phyloP scores from a whole-genome alignment of 257 asterid species.

The Mitragyna speciosa region DNA sequence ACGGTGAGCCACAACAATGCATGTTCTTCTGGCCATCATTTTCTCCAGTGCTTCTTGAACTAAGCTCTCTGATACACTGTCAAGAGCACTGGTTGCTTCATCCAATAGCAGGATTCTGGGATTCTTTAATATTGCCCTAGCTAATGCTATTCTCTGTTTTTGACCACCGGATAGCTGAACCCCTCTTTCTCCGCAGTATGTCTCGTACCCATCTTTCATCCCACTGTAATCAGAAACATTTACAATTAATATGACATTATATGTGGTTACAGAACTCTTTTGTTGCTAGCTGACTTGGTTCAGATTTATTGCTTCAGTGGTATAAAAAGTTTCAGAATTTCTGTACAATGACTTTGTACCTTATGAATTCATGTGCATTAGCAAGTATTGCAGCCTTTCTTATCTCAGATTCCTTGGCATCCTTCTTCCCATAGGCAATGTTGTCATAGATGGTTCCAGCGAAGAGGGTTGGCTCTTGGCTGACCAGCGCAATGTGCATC shows the following conservation, averaged over 20 bases:
- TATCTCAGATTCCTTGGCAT: constrained; percentile 63
- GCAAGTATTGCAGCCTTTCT: constrained; percentile 68
- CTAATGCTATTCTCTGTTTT: constrained; percentile 71
- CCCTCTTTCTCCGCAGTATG: constrained; percentile 78
- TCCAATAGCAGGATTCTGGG: constrained; percentile 65
- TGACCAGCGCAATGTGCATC: constrained; percentile 59
- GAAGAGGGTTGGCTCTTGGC: constrained; percentile 76
- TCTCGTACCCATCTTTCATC: constrained; percentile 73
- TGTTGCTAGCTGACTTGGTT: neutral
- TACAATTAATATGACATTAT: neutral
- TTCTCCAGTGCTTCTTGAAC: constrained; percentile 78
- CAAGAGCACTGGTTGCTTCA: constrained; percentile 86
- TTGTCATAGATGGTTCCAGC: constrained; percentile 68
- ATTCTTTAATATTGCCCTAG: constrained; percentile 75
- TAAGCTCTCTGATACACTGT: constrained; percentile 67
- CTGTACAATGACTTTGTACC: constrained; percentile 31
- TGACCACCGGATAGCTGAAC: constrained; percentile 81
- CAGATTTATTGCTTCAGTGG: neutral
- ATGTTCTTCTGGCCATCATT: constrained; percentile 69
- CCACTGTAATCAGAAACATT: constrained; percentile 44
- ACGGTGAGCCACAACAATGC: constrained; percentile 79
- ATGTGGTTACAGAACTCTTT: neutral
- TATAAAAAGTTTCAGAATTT: neutral
- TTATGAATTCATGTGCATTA: constrained; percentile 79
- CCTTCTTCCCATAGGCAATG: constrained; percentile 56